Evolutionary conservation across 129 eudicot genomes (phyloP).

Genomic region (Flaveria bidentis): DNA sequence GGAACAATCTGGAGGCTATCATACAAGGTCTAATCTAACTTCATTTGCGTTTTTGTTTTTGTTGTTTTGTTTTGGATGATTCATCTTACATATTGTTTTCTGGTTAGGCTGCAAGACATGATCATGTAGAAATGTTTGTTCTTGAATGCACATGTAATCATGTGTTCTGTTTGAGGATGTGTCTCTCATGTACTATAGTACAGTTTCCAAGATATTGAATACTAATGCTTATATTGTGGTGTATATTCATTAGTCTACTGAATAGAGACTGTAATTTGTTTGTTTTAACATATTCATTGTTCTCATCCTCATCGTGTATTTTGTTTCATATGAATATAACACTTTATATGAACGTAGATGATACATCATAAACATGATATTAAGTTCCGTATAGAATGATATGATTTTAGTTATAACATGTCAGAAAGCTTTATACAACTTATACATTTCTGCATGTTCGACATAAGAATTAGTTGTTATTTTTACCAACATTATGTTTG

Average conservation of each 20-base stretch:
- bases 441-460: no score
- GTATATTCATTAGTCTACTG: neutral
- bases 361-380: no score
- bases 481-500: no score
- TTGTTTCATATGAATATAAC: neutral
- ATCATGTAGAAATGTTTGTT: slow-evolving; percentile 28
- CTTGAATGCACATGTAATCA: slow-evolving; percentile 39
- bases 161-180: slow-evolving; percentile 21
- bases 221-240: slow-evolving; percentile 4
- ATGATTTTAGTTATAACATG: no score
- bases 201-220: neutral
- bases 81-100: neutral
- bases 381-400: no score
- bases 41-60: slow-evolving; percentile 13
- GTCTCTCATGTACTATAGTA: slow-evolving; percentile 25
- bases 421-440: no score
- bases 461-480: no score
- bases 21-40: slow-evolving; percentile 18
- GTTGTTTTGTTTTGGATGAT: slow-evolving; percentile 21
- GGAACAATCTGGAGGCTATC: slow-evolving; percentile 8
- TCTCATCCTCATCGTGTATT: neutral
- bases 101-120: slow-evolving; percentile 19
- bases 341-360: no score
- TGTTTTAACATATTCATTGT: neutral
- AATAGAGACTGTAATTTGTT: neutral